A percentile compares a stretch with the other conserved stretches of the same genome.
Evolutionary conservation across 805 yeast species (phyloP).

Genomic region (Wickerhamiella sorbophila): DNA sequence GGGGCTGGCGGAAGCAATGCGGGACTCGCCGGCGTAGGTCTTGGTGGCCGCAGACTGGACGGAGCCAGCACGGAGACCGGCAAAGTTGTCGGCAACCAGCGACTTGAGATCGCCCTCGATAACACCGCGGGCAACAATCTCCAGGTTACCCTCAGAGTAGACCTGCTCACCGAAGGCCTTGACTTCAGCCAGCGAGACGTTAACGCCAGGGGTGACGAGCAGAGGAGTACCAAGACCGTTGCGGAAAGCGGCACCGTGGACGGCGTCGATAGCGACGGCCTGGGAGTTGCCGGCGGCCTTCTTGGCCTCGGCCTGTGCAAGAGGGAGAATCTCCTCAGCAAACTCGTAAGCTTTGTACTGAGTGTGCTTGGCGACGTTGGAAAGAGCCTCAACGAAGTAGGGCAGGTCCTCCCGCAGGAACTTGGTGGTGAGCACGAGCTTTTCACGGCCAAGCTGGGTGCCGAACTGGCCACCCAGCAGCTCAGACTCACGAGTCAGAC

Average conservation of each 20-base stretch:
- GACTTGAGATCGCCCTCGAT: conserved; percentile 50
- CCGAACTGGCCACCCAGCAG: conserved; percentile 73
- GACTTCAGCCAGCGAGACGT: conserved; percentile 50
- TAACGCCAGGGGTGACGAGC: conserved; percentile 50
- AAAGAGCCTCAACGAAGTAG: conserved; percentile 75
- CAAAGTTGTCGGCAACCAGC: conserved; percentile 48
- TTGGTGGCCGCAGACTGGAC: conserved; percentile 32
- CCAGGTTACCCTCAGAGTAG: conserved; percentile 57
- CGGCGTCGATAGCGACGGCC: conserved; percentile 56
- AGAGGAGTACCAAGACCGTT: conserved; percentile 77
- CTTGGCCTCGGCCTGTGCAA: conserved; percentile 49
- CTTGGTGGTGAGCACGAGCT: conserved; percentile 61
- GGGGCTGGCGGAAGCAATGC: conserved; percentile 40
- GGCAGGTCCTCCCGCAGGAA: conserved; percentile 85
- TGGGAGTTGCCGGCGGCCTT: conserved; percentile 32
- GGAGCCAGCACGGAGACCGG: conserved; percentile 48
- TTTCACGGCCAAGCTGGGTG: conserved; percentile 67
- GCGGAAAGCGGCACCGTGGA: conserved; percentile 73
- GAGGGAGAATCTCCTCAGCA: conserved; percentile 68
- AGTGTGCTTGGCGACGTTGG: conserved; percentile 51
- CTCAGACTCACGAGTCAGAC: conserved; percentile 90
- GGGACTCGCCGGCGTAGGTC: conserved; percentile 48
- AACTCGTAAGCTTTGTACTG: conserved; percentile 74
- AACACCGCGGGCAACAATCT: conserved; percentile 62
- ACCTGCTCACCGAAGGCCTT: conserved; percentile 49